These are phyloP conservation scores for Catenaria anguillulae DNA, from an alignment of 371 early-diverging fungal species.

Conservation along the genomic window DNA sequence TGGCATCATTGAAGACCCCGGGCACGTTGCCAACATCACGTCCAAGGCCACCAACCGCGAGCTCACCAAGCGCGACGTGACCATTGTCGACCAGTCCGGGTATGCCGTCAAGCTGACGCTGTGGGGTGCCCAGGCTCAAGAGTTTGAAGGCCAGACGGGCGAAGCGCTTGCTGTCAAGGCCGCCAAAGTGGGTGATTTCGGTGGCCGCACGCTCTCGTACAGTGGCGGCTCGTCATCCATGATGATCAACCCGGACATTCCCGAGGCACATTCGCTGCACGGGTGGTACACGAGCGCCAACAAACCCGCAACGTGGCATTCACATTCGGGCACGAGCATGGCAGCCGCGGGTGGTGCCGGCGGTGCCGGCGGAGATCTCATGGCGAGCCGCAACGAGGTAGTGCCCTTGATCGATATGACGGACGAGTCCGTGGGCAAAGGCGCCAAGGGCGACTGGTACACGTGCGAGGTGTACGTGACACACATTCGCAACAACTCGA, in stretches of 20 bases:
- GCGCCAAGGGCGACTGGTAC: conserved; percentile 59
- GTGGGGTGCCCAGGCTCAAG: conserved; percentile 76
- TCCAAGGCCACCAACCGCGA: conserved; percentile 48
- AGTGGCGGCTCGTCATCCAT: conserved; percentile 32
- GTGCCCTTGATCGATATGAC: conserved; percentile 25
- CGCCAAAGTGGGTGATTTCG: conserved; percentile 69
- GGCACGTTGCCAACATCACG: conserved; percentile 44
- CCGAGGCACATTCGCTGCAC: conserved; percentile 60
- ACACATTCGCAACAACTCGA: conserved; percentile 42
- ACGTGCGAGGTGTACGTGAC: conserved; percentile 42
- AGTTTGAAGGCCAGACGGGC: conserved; percentile 26
- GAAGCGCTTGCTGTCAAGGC: conserved; percentile 74
- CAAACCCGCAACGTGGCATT: conserved; percentile 14
- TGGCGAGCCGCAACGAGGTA: background rate
- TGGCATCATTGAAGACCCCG: conserved; percentile 54
- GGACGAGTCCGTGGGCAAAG: conserved; percentile 49
- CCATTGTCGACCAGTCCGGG: conserved; percentile 59
- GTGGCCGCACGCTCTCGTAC: conserved; percentile 58
- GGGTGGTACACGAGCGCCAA: conserved; percentile 73
- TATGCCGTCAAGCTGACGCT: conserved; percentile 65
- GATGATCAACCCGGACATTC: conserved; percentile 64
- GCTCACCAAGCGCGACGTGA: conserved; percentile 70
- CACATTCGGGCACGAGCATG: too few species aligned
- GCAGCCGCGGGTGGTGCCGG: conserved; percentile 14
- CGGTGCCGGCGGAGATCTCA: conserved; percentile 17